Conservation (phyloP, 169 alveolate genomes). For the Neospora caninum region DNA sequence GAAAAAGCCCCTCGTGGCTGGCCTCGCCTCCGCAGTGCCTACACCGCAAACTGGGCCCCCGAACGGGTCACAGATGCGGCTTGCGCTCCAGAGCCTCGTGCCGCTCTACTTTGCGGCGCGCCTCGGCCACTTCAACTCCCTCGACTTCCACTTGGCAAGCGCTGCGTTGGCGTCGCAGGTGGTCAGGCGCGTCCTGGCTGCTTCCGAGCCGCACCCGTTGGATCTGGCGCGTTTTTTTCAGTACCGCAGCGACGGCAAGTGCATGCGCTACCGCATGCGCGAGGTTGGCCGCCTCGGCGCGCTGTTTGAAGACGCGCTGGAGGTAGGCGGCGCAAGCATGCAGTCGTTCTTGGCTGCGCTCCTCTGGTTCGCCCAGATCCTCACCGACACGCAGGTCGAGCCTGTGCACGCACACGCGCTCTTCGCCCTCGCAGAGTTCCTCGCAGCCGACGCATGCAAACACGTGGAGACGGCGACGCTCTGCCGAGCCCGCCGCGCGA, state of each 20-base stretch:
- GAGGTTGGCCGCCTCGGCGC: background rate
- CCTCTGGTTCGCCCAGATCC: constrained; percentile 17
- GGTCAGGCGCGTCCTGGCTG: background rate
- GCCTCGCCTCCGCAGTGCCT: too few relatives aligned
- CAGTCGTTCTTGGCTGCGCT: constrained; percentile 16
- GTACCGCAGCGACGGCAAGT: constrained; percentile 13
- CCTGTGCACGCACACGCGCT: background rate
- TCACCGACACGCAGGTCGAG: background rate
- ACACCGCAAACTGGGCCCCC: too few relatives aligned
- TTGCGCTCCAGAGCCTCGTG: background rate
- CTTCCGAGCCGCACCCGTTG: background rate
- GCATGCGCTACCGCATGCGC: background rate
- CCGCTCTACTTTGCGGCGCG: constrained; percentile 35
- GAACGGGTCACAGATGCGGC: background rate
- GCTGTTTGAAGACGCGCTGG: background rate
- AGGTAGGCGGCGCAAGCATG: background rate
- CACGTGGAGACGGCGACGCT: background rate
- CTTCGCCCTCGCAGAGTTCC: constrained; percentile 15
- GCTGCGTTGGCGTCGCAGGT: background rate
- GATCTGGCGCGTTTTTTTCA: background rate
- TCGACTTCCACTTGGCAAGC: background rate
- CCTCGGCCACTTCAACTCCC: background rate
- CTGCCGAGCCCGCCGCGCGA: background rate
- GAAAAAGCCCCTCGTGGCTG: too few relatives aligned
- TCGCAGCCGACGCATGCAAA: constrained; percentile 5